Percentiles rank a stretch among this genome's conserved stretches.
phyloP scores from a whole-genome alignment of 73 alveolate species.

The Loxodes magnus region DNA sequence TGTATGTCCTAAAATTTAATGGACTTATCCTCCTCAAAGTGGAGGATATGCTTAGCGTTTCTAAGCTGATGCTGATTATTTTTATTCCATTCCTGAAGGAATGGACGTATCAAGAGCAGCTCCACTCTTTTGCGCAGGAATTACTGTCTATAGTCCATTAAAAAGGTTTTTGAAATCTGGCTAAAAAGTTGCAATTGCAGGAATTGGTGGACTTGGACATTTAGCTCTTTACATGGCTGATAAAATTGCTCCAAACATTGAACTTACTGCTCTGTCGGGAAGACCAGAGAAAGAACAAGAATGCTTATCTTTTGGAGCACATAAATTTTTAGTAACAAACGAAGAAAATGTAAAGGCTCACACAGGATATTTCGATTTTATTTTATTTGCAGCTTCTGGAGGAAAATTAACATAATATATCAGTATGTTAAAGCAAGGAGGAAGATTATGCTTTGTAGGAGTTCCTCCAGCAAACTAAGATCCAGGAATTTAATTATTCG shows the following conservation, averaged over 20 bases:
- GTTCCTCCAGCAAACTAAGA: too few species aligned
- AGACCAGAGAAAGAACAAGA: constrained; percentile 34
- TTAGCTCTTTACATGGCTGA: constrained; percentile 50
- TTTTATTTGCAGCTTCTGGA: constrained; percentile 45
- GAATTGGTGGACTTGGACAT: constrained; percentile 72
- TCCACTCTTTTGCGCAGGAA: constrained; percentile 70
- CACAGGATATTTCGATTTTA: constrained; percentile 29
- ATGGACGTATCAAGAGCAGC: constrained; percentile 35
- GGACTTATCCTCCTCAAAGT: constrained; percentile 28
- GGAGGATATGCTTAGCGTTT: constrained; percentile 74
- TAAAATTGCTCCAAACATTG: constrained; percentile 34
- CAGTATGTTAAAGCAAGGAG: too few species aligned
- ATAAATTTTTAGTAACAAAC: constrained; percentile 34
- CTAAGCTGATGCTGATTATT: constrained; percentile 44
- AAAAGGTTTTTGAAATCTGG: constrained; percentile 39
- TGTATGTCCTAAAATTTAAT: constrained; percentile 27
- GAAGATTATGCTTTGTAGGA: too few species aligned
- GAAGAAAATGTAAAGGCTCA: constrained; percentile 33
- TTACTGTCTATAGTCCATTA: constrained; percentile 51
- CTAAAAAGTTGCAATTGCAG: constrained; percentile 45
- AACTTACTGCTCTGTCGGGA: constrained; percentile 51
- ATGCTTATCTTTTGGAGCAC: constrained; percentile 55
- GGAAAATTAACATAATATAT: too few species aligned
- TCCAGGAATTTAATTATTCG: too few species aligned
- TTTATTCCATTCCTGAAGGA: constrained; percentile 42